A percentile compares a stretch with the other conserved stretches of the same genome.
Evolutionary conservation across 345 rosid species (phyloP).

Genomic region (Anacardium occidentale): DNA sequence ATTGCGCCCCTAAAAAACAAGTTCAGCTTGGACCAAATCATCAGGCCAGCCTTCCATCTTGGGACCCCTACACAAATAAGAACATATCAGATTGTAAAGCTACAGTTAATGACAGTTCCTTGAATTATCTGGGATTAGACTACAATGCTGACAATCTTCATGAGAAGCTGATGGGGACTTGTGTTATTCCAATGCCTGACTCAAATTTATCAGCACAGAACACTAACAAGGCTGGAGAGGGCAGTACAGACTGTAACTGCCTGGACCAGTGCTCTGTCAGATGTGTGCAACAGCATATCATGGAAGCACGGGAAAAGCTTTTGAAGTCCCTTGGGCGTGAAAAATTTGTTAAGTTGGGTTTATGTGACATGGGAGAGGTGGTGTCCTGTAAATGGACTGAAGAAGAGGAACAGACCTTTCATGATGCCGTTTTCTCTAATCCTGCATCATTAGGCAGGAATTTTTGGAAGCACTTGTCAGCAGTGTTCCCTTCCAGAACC

Average conservation of each 20-base stretch:
- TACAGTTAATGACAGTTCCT: slow-evolving; percentile 10
- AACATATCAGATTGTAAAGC: slow-evolving; percentile 12
- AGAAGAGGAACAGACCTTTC: slow-evolving; percentile 56
- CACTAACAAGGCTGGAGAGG: slow-evolving; percentile 33
- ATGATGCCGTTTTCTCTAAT: slow-evolving; percentile 54
- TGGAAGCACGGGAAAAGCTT: slow-evolving; percentile 58
- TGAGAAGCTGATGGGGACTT: slow-evolving; percentile 44
- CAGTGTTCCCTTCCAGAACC: slow-evolving; percentile 49
- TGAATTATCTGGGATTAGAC: neutral
- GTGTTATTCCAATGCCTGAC: slow-evolving; percentile 45
- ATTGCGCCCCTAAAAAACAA: slow-evolving; percentile 38
- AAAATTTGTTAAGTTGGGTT: slow-evolving; percentile 50
- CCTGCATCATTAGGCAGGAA: slow-evolving; percentile 50
- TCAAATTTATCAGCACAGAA: neutral
- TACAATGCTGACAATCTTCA: slow-evolving; percentile 15
- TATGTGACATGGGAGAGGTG: slow-evolving; percentile 72
- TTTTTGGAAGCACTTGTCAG: slow-evolving; percentile 67
- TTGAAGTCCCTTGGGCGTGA: slow-evolving; percentile 51
- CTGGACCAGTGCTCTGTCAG: slow-evolving; percentile 51
- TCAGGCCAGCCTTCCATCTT: slow-evolving; percentile 51
- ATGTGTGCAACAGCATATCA: slow-evolving; percentile 59
- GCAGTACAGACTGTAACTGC: slow-evolving; percentile 47
- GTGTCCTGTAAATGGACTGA: slow-evolving; percentile 57
- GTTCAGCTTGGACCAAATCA: slow-evolving; percentile 59
- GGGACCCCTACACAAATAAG: slow-evolving; percentile 29